Evolutionary conservation across 2,329 filamentous ascomycete genomes (phyloP).

Genomic region (Ilyonectria mors-panacis): DNA sequence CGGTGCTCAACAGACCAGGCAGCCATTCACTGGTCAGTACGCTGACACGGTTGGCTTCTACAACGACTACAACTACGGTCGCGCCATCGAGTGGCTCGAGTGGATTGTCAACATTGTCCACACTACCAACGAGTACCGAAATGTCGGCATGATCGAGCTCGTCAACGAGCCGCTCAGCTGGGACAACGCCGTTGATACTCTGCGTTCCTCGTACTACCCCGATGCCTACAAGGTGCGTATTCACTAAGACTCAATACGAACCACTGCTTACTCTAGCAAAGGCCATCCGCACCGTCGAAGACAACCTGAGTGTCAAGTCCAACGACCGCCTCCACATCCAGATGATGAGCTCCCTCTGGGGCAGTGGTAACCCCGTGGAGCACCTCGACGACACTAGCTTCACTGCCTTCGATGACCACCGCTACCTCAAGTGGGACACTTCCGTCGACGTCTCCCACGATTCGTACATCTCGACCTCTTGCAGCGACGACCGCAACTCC

Average conservation of each 20-base stretch:
- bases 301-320: conserved; percentile 55
- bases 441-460: conserved; percentile 50
- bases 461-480: conserved; percentile 65
- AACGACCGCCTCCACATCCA: conserved; percentile 67
- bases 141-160: conserved; percentile 72
- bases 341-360: conserved; percentile 67
- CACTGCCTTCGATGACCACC: conserved; percentile 71
- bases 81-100: conserved; percentile 68
- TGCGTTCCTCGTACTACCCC: conserved; percentile 41
- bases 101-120: conserved; percentile 70
- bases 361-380: conserved; percentile 67
- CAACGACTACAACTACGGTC: conserved; percentile 68
- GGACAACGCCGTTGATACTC: conserved; percentile 35
- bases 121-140: conserved; percentile 62
- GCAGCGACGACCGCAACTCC: conserved; percentile 61
- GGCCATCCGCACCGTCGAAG: conserved; percentile 65
- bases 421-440: conserved; percentile 69
- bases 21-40: conserved; percentile 63
- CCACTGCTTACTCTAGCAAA: conserved; percentile 10
- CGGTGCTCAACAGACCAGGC: conserved; percentile 61
- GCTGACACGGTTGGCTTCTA: conserved; percentile 65
- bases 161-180: conserved; percentile 47
- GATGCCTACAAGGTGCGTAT: conserved; percentile 38
- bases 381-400: conserved; percentile 59
- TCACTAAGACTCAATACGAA: fast-evolving